Evolutionary conservation across 2,329 filamentous ascomycete genomes (phyloP).

Genomic region (Botrytis medusae): DNA sequence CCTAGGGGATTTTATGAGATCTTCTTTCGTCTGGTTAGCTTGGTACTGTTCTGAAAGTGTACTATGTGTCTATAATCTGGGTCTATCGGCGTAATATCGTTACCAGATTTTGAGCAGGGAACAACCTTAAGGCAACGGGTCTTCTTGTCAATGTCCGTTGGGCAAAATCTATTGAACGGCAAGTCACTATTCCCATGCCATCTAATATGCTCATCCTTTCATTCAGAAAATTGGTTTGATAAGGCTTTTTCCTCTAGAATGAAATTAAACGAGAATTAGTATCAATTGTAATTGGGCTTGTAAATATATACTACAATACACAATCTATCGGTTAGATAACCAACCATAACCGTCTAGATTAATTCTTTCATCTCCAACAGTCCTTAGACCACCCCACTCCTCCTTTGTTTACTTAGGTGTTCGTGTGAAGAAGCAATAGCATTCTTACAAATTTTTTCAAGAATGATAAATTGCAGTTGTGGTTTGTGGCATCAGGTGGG

Average conservation of each 20-base stretch:
- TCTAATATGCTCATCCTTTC: too few relatives aligned
- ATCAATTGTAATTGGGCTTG: background rate
- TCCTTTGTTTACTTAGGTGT: fast-evolving
- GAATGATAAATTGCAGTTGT: background rate
- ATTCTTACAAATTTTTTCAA: background rate
- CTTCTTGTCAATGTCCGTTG: background rate
- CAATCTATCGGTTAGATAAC: background rate
- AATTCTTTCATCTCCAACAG: background rate
- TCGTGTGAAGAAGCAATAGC: background rate
- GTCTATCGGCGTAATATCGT: background rate
- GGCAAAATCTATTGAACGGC: background rate
- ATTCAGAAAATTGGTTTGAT: background rate
- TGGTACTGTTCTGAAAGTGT: too few relatives aligned
- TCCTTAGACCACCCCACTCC: background rate
- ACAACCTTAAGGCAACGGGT: background rate
- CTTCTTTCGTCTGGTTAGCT: too few relatives aligned
- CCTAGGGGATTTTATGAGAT: too few relatives aligned
- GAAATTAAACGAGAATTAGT: background rate
- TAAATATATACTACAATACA: background rate
- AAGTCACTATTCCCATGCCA: background rate
- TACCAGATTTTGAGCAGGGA: background rate
- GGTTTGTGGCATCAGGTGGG: background rate
- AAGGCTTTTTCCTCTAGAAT: background rate
- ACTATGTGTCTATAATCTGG: background rate
- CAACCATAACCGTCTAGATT: background rate